phyloP scores from a whole-genome alignment of 208 protist genomes.

The Porcisia hertigi region DNA sequence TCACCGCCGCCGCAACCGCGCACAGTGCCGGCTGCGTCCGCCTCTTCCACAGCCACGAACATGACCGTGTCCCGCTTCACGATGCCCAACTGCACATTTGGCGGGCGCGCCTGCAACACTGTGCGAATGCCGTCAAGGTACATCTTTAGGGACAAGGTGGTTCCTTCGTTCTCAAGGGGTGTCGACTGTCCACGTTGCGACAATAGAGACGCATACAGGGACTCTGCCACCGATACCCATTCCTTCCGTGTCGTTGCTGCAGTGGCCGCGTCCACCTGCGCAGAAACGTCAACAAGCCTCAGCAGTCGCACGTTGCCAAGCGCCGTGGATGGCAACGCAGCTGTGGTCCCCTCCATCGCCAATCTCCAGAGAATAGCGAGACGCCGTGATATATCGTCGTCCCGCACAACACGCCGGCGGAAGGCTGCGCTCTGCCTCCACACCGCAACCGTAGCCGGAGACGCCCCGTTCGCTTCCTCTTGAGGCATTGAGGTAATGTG shows the following conservation, averaged over 20 bases:
- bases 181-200: neutral
- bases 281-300: slow-evolving; percentile 28
- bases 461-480: slow-evolving; percentile 10
- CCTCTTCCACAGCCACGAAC: slow-evolving; percentile 7
- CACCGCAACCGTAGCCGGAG: neutral
- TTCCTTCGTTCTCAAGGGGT: neutral
- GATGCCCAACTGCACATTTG: slow-evolving; percentile 21
- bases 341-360: slow-evolving; percentile 8
- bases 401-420: slow-evolving; percentile 17
- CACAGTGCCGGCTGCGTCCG: slow-evolving; percentile 4
- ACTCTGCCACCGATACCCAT: slow-evolving; percentile 39
- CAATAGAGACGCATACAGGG: slow-evolving; percentile 14
- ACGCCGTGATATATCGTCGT: slow-evolving; percentile 17
- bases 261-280: slow-evolving; percentile 43
- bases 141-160: neutral
- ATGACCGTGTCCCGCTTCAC: slow-evolving; percentile 10
- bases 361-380: slow-evolving; percentile 18
- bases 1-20: slow-evolving; percentile 14
- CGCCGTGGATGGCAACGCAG: neutral
- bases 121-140: slow-evolving; percentile 14
- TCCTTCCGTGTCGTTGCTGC: slow-evolving; percentile 25
- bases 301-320: slow-evolving; percentile 7
- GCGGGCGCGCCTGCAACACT: slow-evolving; percentile 24
- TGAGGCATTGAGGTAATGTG: slow-evolving; percentile 16
- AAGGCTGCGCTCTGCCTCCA: slow-evolving; percentile 1